Evolutionary conservation across 345 rosid genomes (phyloP).

Genomic region (Camelina laxa): DNA sequence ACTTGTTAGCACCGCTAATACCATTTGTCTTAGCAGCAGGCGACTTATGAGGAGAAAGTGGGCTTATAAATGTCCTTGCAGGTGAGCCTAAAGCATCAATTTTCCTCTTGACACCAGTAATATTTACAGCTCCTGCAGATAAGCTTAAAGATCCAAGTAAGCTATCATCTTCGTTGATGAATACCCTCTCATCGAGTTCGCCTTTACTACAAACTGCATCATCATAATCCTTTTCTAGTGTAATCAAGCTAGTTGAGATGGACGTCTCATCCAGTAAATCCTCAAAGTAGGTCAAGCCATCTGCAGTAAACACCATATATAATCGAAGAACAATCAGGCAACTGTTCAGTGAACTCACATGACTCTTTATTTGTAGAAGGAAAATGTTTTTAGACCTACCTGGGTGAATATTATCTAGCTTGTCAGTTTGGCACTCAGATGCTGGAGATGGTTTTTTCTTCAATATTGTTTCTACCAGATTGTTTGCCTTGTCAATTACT

Average conservation of each 20-base stretch:
- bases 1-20: constrained; percentile 47
- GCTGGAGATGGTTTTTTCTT: constrained; percentile 67
- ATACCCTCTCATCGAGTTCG: constrained; percentile 86
- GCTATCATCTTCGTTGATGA: constrained; percentile 86
- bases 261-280: constrained; percentile 83
- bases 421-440: constrained; percentile 63
- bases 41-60: constrained; percentile 83
- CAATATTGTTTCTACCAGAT: constrained; percentile 64
- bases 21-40: constrained; percentile 72
- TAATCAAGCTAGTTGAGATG: constrained; percentile 59
- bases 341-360: constrained; percentile 19
- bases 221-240: constrained; percentile 76
- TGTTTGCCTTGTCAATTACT: constrained; percentile 70
- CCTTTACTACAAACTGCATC: constrained; percentile 65
- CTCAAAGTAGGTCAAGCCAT: constrained; percentile 85
- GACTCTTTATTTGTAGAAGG: constrained; percentile 26
- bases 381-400: constrained; percentile 51
- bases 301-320: constrained; percentile 50
- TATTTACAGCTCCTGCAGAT: constrained; percentile 52
- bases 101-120: constrained; percentile 75
- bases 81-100: constrained; percentile 80
- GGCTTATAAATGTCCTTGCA: constrained; percentile 72
- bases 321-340: constrained; percentile 13
- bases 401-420: constrained; percentile 62
- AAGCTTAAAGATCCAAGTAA: constrained; percentile 76